Evolutionary conservation across 2,329 filamentous ascomycete genomes (phyloP).

Genomic region (Triangularia verruculosa): DNA sequence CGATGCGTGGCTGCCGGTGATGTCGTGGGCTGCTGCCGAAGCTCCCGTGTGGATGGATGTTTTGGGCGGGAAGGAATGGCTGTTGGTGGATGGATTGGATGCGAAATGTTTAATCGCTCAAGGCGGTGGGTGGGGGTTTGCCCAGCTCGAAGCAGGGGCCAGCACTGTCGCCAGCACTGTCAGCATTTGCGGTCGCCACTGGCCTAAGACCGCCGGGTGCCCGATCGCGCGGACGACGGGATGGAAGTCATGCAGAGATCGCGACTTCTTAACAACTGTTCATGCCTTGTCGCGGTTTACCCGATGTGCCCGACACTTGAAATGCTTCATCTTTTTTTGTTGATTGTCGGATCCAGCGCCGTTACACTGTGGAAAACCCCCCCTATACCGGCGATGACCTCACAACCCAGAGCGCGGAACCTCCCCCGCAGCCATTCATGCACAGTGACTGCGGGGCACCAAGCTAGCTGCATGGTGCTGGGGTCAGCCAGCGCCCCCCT

Average conservation of each 20-base stretch:
- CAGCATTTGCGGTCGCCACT: background rate
- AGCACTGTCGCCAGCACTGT: too few relatives aligned
- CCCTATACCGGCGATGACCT: conserved; percentile 12
- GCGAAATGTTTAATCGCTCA: conserved; percentile 18
- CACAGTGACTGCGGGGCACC: background rate
- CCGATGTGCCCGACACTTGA: background rate
- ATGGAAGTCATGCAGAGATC: background rate
- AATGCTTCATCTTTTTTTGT: background rate
- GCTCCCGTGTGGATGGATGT: background rate
- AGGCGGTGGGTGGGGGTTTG: background rate
- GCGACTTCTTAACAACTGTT: background rate
- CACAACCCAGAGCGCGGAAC: conserved; percentile 5
- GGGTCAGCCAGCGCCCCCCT: background rate
- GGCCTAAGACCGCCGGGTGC: background rate
- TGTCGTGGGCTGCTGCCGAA: background rate
- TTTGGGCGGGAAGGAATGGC: background rate
- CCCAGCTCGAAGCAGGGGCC: background rate
- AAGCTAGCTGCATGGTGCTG: conserved; percentile 8
- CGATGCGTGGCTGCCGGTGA: background rate
- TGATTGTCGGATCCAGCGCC: background rate
- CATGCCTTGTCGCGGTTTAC: background rate
- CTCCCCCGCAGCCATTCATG: background rate
- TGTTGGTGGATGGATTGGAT: background rate
- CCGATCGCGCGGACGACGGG: background rate
- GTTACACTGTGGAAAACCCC: background rate